These are phyloP conservation scores for Lunasporangiospora selenospora DNA, from an alignment of 192 early-diverging fungal species.

Conservation along the genomic window DNA sequence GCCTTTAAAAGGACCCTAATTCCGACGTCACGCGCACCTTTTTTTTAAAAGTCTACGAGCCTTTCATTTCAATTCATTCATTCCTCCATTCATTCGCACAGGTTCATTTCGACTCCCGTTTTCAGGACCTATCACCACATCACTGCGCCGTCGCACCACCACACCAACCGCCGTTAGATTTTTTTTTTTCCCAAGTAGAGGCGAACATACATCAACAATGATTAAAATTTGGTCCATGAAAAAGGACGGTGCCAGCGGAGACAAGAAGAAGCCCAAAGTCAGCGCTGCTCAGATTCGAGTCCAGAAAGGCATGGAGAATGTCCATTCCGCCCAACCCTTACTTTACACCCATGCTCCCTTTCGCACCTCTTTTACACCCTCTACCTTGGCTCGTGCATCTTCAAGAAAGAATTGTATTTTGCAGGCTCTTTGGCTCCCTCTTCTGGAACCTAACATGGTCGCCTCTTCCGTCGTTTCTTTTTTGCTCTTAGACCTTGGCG, in stretches of 20 bases:
- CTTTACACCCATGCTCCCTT: background rate
- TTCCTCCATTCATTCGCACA: too few species aligned
- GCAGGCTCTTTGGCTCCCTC: too few species aligned
- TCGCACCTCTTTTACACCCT: constrained; percentile 15
- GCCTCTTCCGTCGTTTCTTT: too few species aligned
- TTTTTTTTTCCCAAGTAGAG: background rate
- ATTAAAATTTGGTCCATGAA: constrained; percentile 92
- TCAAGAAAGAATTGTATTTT: background rate
- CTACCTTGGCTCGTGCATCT: constrained; percentile 1
- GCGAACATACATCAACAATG: constrained; percentile 55
- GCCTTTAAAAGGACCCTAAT: too few species aligned
- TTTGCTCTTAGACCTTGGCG: constrained; percentile 75
- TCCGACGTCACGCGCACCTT: too few species aligned
- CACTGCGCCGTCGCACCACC: too few species aligned
- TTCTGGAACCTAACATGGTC: too few species aligned
- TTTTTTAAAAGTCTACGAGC: too few species aligned
- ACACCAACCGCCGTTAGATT: too few species aligned
- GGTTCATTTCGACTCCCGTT: too few species aligned
- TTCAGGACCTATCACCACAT: too few species aligned
- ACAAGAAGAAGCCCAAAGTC: constrained; percentile 79
- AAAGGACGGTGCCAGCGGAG: constrained; percentile 74
- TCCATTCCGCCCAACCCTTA: background rate
- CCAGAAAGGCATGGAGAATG: constrained; percentile 79
- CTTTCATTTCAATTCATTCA: too few species aligned
- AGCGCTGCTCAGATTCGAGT: constrained; percentile 89